Evolutionary conservation across 345 rosid genomes (phyloP).

Genomic region (Euclidium syriacum): DNA sequence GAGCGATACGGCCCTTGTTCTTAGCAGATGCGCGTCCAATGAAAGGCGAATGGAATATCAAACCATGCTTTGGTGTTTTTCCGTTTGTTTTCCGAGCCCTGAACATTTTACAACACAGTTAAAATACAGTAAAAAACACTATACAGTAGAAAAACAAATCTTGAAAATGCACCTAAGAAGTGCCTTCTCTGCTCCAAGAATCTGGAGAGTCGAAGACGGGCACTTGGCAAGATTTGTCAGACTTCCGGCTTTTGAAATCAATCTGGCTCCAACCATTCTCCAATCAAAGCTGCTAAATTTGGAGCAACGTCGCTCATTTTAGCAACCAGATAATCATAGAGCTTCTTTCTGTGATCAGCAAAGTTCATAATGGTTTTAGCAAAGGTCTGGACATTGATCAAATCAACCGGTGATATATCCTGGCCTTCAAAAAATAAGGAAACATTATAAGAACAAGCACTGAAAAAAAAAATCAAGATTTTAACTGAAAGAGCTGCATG

Average conservation of each 20-base stretch:
- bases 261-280: conserved; percentile 91
- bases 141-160: background rate
- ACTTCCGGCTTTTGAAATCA: conserved; percentile 98
- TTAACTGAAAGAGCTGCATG: background rate
- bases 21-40: conserved; percentile 84
- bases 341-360: conserved; percentile 80
- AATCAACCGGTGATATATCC: conserved; percentile 76
- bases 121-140: background rate
- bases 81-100: conserved; percentile 95
- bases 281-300: conserved; percentile 83
- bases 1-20: conserved; percentile 97
- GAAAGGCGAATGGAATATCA: conserved; percentile 90
- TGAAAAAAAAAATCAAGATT: background rate
- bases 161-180: conserved; percentile 66
- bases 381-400: conserved; percentile 76
- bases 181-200: conserved; percentile 95
- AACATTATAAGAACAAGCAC: background rate
- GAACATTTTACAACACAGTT: no score
- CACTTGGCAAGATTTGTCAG: conserved; percentile 94
- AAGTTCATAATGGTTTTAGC: conserved; percentile 84
- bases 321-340: conserved; percentile 71
- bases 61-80: conserved; percentile 93
- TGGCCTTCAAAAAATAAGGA: conserved; percentile 53
- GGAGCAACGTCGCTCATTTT: conserved; percentile 98
- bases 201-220: conserved; percentile 98